Base-by-base conservation (phyloP, 805 yeast genomes). In the Wickerhamiella occidentalis region DNA sequence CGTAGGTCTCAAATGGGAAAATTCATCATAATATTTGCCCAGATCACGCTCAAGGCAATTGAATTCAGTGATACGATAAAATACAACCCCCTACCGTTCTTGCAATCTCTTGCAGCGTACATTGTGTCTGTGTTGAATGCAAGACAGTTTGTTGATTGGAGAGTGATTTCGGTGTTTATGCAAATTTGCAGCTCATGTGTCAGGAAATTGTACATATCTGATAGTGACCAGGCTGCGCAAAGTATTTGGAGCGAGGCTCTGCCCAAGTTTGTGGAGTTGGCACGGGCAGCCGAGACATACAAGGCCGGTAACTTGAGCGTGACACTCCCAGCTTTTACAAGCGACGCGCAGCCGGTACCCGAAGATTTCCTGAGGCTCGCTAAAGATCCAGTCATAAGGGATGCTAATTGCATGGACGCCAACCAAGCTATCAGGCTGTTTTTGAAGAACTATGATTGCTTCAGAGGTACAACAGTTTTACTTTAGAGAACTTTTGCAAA, bases 21-120 rank as follows among this genome's bases (percentile, higher is more conserved):
- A 12, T 21, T 47, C 33, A 17, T 51, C 6, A 44, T 50, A 3
- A 23, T 47, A 19, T 37, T 51, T 42, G 26, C 43, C 2, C 26
- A 18, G 9, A 38, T 47, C 13, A 30, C 36, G 2, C n/a, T 17
- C 15, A 18, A 15, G 13, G 21, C 37, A 1, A 26, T 46, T 22
- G 43, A 40, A 3, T 41, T 46, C 18, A 36, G 41, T 40, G 53
- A 51, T 36, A 15, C 48, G 11, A 25, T 47, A 15, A 12, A 6
- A 17, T 51, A 28, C 41, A 30, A 42, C 13, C 53, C 53, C 15
- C 21, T n/a, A 5, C 21, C n/a, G 19, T 43, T 51, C 18, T 12
- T 51, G 19, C 15, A 36, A 6, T 22, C 28, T 8, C 18, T 51
- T 22, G 33, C 35, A 8, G 18, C 30, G 15, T 51, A 47, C 36